Evolutionary conservation across 2,329 filamentous ascomycete species (phyloP).

Genomic region (Cercospora sojina): DNA sequence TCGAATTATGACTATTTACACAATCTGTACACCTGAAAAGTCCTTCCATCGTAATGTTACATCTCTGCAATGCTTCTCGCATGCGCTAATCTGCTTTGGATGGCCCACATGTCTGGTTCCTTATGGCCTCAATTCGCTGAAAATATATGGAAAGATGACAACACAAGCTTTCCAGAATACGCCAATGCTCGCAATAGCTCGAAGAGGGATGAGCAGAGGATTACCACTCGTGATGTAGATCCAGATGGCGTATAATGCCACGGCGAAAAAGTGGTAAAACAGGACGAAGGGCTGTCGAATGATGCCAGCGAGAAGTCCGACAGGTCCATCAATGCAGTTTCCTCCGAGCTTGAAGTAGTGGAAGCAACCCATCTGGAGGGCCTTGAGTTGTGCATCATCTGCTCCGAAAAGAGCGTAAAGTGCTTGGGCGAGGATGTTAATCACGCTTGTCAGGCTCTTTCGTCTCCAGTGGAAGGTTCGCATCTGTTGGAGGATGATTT

Average conservation of each 20-base stretch:
- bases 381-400: constrained; percentile 70
- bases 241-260: constrained; percentile 87
- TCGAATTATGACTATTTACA: constrained; percentile 4
- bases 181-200: constrained; percentile 43
- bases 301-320: constrained; percentile 77
- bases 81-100: neutral
- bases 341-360: constrained; percentile 78
- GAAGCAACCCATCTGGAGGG: constrained; percentile 88
- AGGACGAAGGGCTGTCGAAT: constrained; percentile 74
- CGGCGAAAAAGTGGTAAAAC: constrained; percentile 90
- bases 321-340: constrained; percentile 72
- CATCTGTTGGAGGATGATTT: constrained; percentile 67
- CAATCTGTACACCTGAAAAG: neutral
- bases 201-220: constrained; percentile 42
- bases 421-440: constrained; percentile 97
- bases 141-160: constrained; percentile 54
- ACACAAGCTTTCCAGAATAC: constrained; percentile 53
- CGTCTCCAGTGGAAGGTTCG: constrained; percentile 79
- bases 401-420: constrained; percentile 91
- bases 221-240: constrained; percentile 54
- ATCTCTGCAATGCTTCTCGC: neutral
- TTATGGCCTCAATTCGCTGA: constrained; percentile 38
- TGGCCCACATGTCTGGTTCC: neutral
- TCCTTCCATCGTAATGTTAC: neutral
- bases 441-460: constrained; percentile 78